These are phyloP conservation scores for Trametes cinnabarina DNA, from an alignment of 768 basidiomycete genomes.

Conservation along the genomic window DNA sequence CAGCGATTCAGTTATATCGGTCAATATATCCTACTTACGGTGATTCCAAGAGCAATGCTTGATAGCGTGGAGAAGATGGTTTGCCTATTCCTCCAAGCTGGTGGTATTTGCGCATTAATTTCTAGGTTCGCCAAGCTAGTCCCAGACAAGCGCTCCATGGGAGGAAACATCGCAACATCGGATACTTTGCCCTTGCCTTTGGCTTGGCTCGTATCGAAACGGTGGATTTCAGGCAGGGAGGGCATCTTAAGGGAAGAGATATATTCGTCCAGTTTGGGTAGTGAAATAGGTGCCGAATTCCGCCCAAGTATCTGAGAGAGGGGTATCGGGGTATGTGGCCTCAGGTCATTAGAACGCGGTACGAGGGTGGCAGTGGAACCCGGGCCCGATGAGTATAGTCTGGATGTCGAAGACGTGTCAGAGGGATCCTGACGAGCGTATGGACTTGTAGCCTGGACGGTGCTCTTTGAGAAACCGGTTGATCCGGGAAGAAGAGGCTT, in stretches of 20 bases:
- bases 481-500: neutral
- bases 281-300: conserved; percentile 53
- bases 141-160: conserved; percentile 55
- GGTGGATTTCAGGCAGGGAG: conserved; percentile 32
- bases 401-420: neutral
- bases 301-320: conserved; percentile 57
- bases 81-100: conserved; percentile 55
- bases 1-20: neutral
- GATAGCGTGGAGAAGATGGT: conserved; percentile 48
- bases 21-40: conserved; percentile 39
- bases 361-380: conserved; percentile 14
- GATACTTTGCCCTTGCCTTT: conserved; percentile 24
- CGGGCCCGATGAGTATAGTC: neutral
- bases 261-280: conserved; percentile 61
- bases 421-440: neutral
- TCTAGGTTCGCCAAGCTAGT: conserved; percentile 60
- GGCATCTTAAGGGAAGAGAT: conserved; percentile 49
- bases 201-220: neutral
- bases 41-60: conserved; percentile 50
- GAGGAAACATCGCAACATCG: conserved; percentile 51
- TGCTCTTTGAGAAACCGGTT: neutral
- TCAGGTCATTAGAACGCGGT: neutral
- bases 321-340: conserved; percentile 47
- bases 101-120: conserved; percentile 45
- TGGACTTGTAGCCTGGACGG: neutral